Percentiles rank a stretch among this genome's conserved stretches.
phyloP scores from a whole-genome alignment of 306 rosid genomes.

The apple (Malus domestica) region DNA sequence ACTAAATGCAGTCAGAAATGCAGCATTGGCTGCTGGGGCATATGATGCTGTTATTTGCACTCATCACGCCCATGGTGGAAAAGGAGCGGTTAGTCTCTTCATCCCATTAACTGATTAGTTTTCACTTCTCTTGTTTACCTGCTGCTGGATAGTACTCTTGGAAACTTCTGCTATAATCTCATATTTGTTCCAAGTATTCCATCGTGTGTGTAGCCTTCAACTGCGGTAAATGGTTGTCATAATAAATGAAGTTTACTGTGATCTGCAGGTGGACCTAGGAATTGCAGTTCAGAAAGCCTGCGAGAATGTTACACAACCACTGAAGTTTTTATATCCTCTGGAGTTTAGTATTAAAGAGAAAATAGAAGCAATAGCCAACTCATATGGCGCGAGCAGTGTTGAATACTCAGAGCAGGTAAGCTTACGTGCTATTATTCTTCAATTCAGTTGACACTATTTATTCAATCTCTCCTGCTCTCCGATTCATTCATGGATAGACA shows the following conservation, averaged over 20 bases:
- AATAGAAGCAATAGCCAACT: conserved; percentile 88
- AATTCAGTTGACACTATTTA: neutral
- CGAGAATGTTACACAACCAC: conserved; percentile 60
- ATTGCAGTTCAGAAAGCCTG: conserved; percentile 84
- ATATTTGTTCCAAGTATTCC: neutral
- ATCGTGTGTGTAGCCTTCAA: neutral
- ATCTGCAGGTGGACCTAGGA: conserved; percentile 82
- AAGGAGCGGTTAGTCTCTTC: conserved; percentile 76
- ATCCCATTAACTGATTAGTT: neutral
- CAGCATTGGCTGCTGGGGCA: conserved; percentile 83
- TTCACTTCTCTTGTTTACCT: neutral
- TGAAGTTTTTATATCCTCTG: conserved; percentile 80
- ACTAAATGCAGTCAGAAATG: conserved; percentile 55
- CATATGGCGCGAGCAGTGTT: conserved; percentile 87
- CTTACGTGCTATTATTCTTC: neutral
- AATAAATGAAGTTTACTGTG: conserved; percentile 15
- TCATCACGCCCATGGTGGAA: conserved; percentile 98
- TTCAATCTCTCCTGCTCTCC: neutral
- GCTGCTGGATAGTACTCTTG: neutral
- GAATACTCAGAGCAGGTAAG: conserved; percentile 88
- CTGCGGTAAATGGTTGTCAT: neutral
- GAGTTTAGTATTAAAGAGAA: conserved; percentile 73
- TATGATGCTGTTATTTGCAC: conserved; percentile 79
- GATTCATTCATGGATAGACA: neutral
- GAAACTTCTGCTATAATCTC: neutral